phyloP scores from a whole-genome alignment of 2,329 filamentous ascomycete genomes.

The Penicillium paneum region DNA sequence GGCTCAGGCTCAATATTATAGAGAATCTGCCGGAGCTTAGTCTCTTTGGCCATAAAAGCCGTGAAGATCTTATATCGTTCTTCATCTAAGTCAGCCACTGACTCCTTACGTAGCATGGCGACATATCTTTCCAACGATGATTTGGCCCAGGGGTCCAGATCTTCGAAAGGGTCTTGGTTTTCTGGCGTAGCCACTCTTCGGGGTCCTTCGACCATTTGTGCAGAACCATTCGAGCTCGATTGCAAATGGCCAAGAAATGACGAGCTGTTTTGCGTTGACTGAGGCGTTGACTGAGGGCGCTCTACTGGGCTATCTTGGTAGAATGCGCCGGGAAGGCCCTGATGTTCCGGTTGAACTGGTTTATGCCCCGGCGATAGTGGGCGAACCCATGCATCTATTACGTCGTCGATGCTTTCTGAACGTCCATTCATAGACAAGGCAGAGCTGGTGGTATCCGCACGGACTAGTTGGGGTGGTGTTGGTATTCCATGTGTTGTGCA shows the following conservation, averaged over 20 bases:
- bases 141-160: constrained; percentile 57
- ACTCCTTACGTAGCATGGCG: constrained; percentile 54
- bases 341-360: constrained; percentile 10
- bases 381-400: constrained; percentile 45
- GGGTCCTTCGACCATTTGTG: constrained; percentile 12
- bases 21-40: constrained; percentile 47
- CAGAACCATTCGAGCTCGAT: constrained; percentile 5
- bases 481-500: constrained; percentile 12
- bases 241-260: constrained; percentile 1
- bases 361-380: constrained; percentile 30
- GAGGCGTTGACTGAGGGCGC: constrained; percentile 8
- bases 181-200: constrained; percentile 11
- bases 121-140: constrained; percentile 55
- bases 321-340: constrained; percentile 9
- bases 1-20: constrained; percentile 49
- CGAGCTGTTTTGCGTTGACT: constrained; percentile 8
- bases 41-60: constrained; percentile 49
- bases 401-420: constrained; percentile 42
- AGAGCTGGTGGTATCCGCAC: constrained; percentile 33
- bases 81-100: constrained; percentile 46
- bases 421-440: constrained; percentile 25
- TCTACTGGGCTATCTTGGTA: constrained; percentile 14
- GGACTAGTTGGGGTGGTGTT: constrained; percentile 16
- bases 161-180: constrained; percentile 47
- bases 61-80: constrained; percentile 55